Conservation (phyloP, 169 alveolate species). For the Prorocentrum cordatum region DNA sequence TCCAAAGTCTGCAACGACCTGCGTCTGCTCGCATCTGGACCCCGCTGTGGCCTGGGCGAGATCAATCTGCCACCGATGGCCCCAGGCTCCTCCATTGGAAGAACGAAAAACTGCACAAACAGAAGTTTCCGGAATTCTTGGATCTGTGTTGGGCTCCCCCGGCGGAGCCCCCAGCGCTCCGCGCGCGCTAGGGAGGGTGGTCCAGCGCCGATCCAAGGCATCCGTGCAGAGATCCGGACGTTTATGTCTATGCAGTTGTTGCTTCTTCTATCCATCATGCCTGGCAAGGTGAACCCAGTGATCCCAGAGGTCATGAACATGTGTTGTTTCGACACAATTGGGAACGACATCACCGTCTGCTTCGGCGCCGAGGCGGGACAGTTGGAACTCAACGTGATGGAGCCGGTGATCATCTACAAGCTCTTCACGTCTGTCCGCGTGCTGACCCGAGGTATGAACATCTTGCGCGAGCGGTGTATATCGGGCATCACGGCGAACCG, state of each 20-base stretch:
- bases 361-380: slow-evolving; percentile 24
- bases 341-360: slow-evolving; percentile 44
- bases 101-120: no score
- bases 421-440: slow-evolving; percentile 12
- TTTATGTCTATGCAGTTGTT: no score
- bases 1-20: slow-evolving; percentile 49
- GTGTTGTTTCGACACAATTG: slow-evolving; percentile 37
- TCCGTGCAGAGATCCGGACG: no score
- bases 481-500: slow-evolving; percentile 43
- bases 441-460: slow-evolving; percentile 39
- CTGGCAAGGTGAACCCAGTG: slow-evolving; percentile 66
- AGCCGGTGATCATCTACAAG: slow-evolving; percentile 67
- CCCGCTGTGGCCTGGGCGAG: slow-evolving; percentile 55
- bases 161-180: no score
- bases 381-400: slow-evolving; percentile 59
- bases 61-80: slow-evolving; percentile 57
- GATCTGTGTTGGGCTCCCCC: no score
- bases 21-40: slow-evolving; percentile 5
- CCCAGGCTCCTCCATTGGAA: neutral
- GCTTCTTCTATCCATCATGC: slow-evolving; percentile 46
- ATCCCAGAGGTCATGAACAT: slow-evolving; percentile 67
- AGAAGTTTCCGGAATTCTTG: no score
- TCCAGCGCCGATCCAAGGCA: no score
- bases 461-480: slow-evolving; percentile 25
- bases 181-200: no score